Evolutionary conservation across 2,329 filamentous ascomycete species (phyloP), one percentile per base, ranked within the genome.

Genomic region (Ceratocystiopsis minuta): DNA sequence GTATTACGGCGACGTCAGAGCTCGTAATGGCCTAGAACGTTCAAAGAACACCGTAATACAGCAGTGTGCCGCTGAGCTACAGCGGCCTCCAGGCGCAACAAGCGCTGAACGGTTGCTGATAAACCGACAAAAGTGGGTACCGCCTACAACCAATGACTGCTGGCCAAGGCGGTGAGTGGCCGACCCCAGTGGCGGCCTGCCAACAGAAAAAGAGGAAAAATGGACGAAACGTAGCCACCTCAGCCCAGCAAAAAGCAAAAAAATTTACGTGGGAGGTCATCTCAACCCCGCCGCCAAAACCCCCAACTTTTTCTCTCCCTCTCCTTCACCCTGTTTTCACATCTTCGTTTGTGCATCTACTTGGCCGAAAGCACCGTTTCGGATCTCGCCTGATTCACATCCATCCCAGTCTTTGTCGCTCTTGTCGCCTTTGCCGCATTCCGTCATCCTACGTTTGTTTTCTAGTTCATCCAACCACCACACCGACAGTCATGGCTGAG

Each of bases 401-500:
- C 24, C 24, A 28, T 28, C 24, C 7, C 24, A 14, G 10, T 3
- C 16, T 7, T 37, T 18, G 16, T 12, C 13, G 36, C n/a, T n/a
- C 3, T 11, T 17, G n/a, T 9, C 15, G n/a, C 16, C 16, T 35
- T n/a, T 15, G 11, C 36, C 17, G 6, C 16, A 6, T 28, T 10
- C 24, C 24, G 24, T 10, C 24, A 10, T 28, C 24, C 5, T 10
- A 28, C 24, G 24, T 9, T 28, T 28, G 24, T 28, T 28, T 28
- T 28, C 11, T 7, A 6, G 11, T 28, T 9, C 4, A 28, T 28
- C 24, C 24, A 28, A 28, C 24, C 24, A 28, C 24, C 24, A 28
- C 24, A 28, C 24, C 24, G 24, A 18, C 37, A 45, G 40, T 53
- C 48, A 75, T 76, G 70, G 70, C 71, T 54, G 71, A 76, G 58